Conservation (phyloP, 192 early-diverging fungal genomes). For the Geranomyces variabilis region DNA sequence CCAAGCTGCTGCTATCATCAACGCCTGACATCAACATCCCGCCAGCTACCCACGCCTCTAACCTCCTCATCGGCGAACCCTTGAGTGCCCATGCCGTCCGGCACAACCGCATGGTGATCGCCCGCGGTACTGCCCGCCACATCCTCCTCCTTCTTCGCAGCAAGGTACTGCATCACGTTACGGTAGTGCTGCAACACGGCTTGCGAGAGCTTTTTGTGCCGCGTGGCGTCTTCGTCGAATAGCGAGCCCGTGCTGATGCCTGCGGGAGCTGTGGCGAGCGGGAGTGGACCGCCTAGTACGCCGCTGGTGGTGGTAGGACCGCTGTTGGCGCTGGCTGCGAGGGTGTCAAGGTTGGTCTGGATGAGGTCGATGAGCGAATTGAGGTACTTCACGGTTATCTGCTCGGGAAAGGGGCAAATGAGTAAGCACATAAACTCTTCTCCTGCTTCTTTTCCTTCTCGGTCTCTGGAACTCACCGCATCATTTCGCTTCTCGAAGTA, state of each 20-base stretch:
- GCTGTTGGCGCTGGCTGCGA: background rate
- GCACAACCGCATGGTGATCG: background rate
- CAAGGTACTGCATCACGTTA: conserved; percentile 44
- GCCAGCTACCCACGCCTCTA: conserved; percentile 9
- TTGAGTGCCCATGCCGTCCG: background rate
- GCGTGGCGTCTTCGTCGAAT: conserved; percentile 27
- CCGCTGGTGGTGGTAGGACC: background rate
- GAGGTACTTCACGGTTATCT: conserved; percentile 90
- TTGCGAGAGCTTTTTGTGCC: conserved; percentile 27
- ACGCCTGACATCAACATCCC: conserved; percentile 8
- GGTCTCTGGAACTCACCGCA: conserved; percentile 57
- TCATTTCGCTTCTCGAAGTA: conserved; percentile 93
- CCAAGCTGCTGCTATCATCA: background rate
- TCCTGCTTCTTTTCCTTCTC: too few species aligned
- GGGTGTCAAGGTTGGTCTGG: conserved; percentile 67
- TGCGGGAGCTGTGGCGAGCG: conserved; percentile 10
- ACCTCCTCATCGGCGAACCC: conserved; percentile 18
- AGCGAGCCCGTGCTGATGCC: conserved; percentile 30
- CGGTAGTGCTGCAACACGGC: conserved; percentile 37
- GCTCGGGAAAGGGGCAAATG: conserved; percentile 1
- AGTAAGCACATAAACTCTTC: background rate
- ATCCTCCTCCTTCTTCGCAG: conserved; percentile 38
- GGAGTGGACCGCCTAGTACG: conserved; percentile 4
- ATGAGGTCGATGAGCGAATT: conserved; percentile 95
- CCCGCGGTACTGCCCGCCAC: conserved; percentile 12